Evolutionary conservation across 2,329 filamentous ascomycete genomes (phyloP).

Genomic region (Aspergillus neoniger): DNA sequence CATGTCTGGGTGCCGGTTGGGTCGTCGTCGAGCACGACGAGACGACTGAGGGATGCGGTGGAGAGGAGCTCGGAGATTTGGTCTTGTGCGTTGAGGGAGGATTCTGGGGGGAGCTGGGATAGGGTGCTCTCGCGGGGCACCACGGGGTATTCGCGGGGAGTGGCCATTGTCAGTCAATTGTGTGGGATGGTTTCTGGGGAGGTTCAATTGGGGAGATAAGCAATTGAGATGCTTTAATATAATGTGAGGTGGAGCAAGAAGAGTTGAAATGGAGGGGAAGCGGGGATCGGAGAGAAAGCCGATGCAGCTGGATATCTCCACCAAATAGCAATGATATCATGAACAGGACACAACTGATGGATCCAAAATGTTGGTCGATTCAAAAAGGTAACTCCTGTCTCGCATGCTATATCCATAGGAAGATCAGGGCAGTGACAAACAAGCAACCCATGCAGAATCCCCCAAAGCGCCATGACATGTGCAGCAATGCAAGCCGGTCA

Average conservation of each 20-base stretch:
- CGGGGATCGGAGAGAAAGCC: slow-evolving; percentile 24
- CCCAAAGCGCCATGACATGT: slow-evolving; percentile 28
- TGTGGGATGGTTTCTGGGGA: neutral
- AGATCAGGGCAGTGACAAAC: slow-evolving; percentile 1
- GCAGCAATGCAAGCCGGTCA: slow-evolving; percentile 27
- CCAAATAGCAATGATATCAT: neutral
- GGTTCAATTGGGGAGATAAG: neutral
- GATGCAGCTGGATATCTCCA: slow-evolving; percentile 2
- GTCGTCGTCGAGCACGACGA: slow-evolving; percentile 54
- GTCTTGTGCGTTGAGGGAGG: slow-evolving; percentile 31
- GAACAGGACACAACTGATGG: too few species aligned
- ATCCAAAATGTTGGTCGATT: neutral
- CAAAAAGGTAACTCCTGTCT: slow-evolving; percentile 9
- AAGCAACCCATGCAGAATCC: slow-evolving; percentile 18
- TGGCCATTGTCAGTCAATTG: slow-evolving; percentile 20
- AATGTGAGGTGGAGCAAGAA: neutral
- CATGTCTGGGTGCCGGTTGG: slow-evolving; percentile 65
- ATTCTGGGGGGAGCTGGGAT: slow-evolving; percentile 32
- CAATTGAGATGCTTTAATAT: neutral
- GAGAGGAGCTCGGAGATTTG: slow-evolving; percentile 33
- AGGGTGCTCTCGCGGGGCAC: slow-evolving; percentile 31
- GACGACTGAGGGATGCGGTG: slow-evolving; percentile 29
- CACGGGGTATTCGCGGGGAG: slow-evolving; percentile 23
- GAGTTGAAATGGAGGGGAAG: slow-evolving; percentile 11
- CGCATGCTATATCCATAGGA: slow-evolving; percentile 8